Base-by-base conservation (phyloP, 345 rosid species). In the Turritis glabra region DNA sequence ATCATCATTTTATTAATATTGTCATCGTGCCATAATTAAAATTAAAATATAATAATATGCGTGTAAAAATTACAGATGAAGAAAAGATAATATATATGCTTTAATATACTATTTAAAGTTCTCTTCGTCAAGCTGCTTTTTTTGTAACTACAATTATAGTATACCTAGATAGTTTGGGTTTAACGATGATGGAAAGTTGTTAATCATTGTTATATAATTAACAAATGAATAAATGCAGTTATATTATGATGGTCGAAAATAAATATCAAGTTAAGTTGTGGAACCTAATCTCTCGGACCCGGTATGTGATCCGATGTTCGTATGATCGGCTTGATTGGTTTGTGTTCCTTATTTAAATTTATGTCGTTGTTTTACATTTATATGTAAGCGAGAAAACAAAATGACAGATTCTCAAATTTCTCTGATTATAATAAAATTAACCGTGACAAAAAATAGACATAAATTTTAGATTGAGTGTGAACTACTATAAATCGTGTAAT, bases 181-280 rank as follows among this genome's bases (percentile, higher is more conserved):
- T 25, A 60, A 33, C 12, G 50, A 71, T 60, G 26, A 51, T 61
- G 43, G 1, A 51, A 72, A 51, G 53, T 52, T 51, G 76, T 8
- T 48, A 47, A 71, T 59, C 29, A 59, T 59, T 27, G 22, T 22
- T 37, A 48, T 10, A 6, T 52, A 26, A 71, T 23, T 5, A 69
- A 58, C 11, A 46, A 30, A 56, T 10, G 11, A 17, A 35, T 69
- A 55, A 69, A 41, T 26, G 6, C 54, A 50, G 11, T 22, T 21
- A 21, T 21, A 10, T 23, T 22, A 50, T 50, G 7, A 50, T 50
- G 13, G 7, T 50, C 11, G 48, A 43, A 43, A 50, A 21, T 5
- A 50, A 22, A 21, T 4, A 48, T 10, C 4, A 19, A 8, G 53
- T 21, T 47, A 21, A 48, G 14, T 50, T 22, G 15, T 10, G 54